Base-by-base conservation (phyloP, 805 yeast species). In the Starmerella vaccinii region DNA sequence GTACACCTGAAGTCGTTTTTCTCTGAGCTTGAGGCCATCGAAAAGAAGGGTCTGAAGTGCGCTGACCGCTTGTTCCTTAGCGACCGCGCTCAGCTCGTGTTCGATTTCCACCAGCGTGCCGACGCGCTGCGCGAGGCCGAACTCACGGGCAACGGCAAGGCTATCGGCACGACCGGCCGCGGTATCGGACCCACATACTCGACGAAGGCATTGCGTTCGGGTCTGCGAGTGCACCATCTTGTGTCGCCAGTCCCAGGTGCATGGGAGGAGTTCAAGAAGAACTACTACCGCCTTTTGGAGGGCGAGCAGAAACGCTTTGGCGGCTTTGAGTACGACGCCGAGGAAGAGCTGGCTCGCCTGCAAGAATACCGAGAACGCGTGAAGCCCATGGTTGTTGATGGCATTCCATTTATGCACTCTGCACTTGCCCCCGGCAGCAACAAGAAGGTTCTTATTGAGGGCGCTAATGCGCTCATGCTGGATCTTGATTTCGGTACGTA, bases 101-200 rank as follows among this genome's bases (percentile, higher is more conserved):
- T 92, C 66, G 97, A 90, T 69, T 89, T 92, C 81, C 98, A 92
- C 72, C 98, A 92, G 73, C 80, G 89, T 67, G 89, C 95, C 46
- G 98, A 92, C 67, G 92, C 88, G 63, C 76, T 92, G 63, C 85
- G 95, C 70, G 98, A 92, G 71, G 82, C 84, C 49, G 98, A 92
- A 71, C 76, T 92, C 49, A 77, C 85, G 24, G 71, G 73, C 52
- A 79, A 80, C 68, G 86, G 86, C 67, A 86, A 87, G 66, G 76
- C 85, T 23, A 90, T 92, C 62, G 98, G 98, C 61, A 92, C 98
- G 56, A 92, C 98, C 32, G 97, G 97, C 65, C 92, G 92, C 67
- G 98, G 98, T 70, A 92, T 92, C 63, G 98, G 98, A 52, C 98
- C 98, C 62, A 84, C 98, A 40, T 92, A 92, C 68, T 82, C 97